A percentile compares a stretch with the other conserved stretches of the same genome.
Evolutionary conservation across 2,329 filamentous ascomycete genomes (phyloP).

Genomic region (Blumeriella jaapii): DNA sequence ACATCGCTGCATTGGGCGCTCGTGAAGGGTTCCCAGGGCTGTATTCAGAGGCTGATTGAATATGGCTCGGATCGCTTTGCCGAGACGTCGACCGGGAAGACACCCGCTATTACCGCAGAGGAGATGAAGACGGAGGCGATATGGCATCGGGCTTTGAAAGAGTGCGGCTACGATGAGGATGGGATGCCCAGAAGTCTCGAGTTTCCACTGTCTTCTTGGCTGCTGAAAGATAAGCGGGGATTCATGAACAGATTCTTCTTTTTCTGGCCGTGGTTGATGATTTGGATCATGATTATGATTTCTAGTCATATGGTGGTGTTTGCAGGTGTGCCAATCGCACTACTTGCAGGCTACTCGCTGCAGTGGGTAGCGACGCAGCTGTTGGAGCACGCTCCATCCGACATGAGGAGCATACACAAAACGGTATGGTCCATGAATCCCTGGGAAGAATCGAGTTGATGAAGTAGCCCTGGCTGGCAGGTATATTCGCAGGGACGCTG

Average conservation of each 20-base stretch:
- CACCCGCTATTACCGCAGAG: constrained; percentile 69
- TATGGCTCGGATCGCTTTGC: constrained; percentile 91
- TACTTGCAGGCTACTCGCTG: constrained; percentile 55
- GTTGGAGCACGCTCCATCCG: constrained; percentile 69
- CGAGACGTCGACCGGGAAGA: constrained; percentile 82
- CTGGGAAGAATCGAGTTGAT: constrained; percentile 2
- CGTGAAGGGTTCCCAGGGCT: constrained; percentile 81
- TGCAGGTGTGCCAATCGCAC: constrained; percentile 59
- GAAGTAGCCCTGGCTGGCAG: constrained; percentile 75
- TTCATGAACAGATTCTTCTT: constrained; percentile 84
- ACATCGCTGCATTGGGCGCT: constrained; percentile 94
- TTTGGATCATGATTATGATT: constrained; percentile 60
- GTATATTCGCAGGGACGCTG: constrained; percentile 80
- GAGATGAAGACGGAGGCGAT: constrained; percentile 80
- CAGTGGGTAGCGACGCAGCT: constrained; percentile 70
- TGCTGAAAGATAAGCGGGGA: constrained; percentile 64
- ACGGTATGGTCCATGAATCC: constrained; percentile 46
- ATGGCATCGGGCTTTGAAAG: constrained; percentile 73
- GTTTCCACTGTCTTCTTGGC: constrained; percentile 60
- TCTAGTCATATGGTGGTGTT: constrained; percentile 65
- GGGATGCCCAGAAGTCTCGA: constrained; percentile 58
- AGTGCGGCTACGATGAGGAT: constrained; percentile 73
- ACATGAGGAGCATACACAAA: constrained; percentile 83
- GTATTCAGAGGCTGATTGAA: constrained; percentile 88
- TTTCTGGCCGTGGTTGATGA: constrained; percentile 70